Conservation (phyloP, 768 basidiomycete genomes). For the Lepiota subincarnata region DNA sequence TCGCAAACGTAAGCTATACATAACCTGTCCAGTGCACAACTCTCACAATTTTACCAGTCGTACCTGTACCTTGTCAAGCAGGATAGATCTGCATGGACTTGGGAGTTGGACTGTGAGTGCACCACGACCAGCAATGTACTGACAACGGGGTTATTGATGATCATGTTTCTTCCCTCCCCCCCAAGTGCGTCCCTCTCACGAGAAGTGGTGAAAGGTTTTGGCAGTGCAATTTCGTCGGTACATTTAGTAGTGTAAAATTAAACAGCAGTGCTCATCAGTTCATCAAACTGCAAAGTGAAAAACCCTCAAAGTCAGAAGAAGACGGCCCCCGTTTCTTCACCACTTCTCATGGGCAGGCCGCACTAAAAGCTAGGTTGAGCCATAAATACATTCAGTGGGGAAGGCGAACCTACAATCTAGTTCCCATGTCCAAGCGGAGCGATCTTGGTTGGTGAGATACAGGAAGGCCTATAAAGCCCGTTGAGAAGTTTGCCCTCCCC, state of each 20-base stretch:
- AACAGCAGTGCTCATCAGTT: background rate
- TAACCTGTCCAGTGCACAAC: background rate
- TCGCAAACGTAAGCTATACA: conserved; percentile 51
- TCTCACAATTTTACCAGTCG: conserved; percentile 34
- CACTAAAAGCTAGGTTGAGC: conserved; percentile 21
- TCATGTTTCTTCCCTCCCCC: background rate
- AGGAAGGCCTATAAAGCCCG: conserved; percentile 50
- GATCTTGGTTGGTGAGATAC: conserved; percentile 63
- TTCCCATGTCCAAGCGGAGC: conserved; percentile 78
- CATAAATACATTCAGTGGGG: background rate
- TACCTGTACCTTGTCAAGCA: conserved; percentile 67
- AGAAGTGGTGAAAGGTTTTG: conserved; percentile 34
- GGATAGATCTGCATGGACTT: conserved; percentile 70
- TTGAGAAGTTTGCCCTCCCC: background rate
- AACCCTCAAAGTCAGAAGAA: background rate
- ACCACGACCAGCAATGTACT: background rate
- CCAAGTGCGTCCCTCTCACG: conserved; percentile 41
- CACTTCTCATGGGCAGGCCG: conserved; percentile 46
- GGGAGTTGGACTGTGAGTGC: conserved; percentile 72
- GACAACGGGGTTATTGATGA: background rate
- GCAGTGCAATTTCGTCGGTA: background rate
- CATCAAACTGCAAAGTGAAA: background rate
- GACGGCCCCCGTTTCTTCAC: conserved; percentile 17
- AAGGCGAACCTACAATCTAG: conserved; percentile 61
- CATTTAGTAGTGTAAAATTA: background rate